phyloP scores from a whole-genome alignment of 164 flowering plant genomes.

The Paratinospora sagittata region DNA sequence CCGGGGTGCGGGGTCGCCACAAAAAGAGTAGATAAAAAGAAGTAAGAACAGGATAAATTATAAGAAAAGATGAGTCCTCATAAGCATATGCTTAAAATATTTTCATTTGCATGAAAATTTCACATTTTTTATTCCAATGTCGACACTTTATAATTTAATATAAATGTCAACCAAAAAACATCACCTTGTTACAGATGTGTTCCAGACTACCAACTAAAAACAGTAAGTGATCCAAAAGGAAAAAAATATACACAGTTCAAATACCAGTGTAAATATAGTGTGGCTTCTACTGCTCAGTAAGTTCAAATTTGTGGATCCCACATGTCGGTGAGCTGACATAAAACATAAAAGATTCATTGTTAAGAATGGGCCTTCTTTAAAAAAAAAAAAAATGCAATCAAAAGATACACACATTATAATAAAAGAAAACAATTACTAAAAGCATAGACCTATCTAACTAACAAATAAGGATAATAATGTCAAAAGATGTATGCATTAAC shows the following conservation, averaged over 20 bases:
- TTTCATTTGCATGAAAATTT: not conserved
- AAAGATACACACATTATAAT: not conserved
- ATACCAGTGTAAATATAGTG: slow-evolving; percentile 95
- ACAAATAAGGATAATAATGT: too few relatives aligned
- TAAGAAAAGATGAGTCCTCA: not conserved
- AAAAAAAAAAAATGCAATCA: not conserved
- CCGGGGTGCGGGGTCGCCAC: too few relatives aligned
- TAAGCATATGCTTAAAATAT: not conserved
- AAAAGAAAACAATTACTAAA: too few relatives aligned
- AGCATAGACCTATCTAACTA: too few relatives aligned
- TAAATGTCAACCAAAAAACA: not conserved
- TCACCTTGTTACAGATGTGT: not conserved
- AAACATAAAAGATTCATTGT: slow-evolving; percentile 15
- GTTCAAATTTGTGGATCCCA: slow-evolving; percentile 97
- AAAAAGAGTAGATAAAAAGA: too few relatives aligned
- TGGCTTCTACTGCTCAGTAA: slow-evolving; percentile 97
- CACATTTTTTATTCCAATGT: not conserved
- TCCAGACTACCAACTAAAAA: not conserved
- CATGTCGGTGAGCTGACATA: slow-evolving; percentile 92
- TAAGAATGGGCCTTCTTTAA: too few relatives aligned
- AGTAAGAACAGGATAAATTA: not conserved
- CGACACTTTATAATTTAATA: not conserved
- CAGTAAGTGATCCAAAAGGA: not conserved
- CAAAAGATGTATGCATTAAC: too few relatives aligned
- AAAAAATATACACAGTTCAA: not conserved